These are phyloP conservation scores for Saturnispora saitoi DNA, from an alignment of 805 yeast species.

Conservation along the genomic window DNA sequence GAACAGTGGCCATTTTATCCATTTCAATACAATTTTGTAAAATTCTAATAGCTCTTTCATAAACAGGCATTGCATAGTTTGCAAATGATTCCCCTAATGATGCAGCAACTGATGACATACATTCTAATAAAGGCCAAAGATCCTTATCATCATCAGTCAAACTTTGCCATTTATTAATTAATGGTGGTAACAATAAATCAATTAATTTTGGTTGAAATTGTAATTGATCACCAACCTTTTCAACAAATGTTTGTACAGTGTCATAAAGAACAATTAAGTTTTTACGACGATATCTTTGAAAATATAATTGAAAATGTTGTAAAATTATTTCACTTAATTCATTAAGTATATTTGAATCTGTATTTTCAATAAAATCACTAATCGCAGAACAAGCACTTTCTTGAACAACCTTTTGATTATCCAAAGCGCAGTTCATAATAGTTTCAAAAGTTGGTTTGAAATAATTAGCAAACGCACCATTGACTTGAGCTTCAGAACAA, in stretches of 20 bases:
- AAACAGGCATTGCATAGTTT: conserved; percentile 83
- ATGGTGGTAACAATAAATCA: conserved; percentile 65
- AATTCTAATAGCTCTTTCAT: conserved; percentile 66
- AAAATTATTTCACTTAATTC: conserved; percentile 61
- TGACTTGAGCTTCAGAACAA: conserved; percentile 52
- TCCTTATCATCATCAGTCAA: conserved; percentile 73
- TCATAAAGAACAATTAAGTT: conserved; percentile 80
- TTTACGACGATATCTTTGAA: conserved; percentile 68
- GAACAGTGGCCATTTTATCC: conserved; percentile 52
- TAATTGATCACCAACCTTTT: conserved; percentile 54
- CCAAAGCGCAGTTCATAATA: conserved; percentile 66
- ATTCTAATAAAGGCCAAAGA: conserved; percentile 86
- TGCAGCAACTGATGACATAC: conserved; percentile 87
- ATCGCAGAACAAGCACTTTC: conserved; percentile 87
- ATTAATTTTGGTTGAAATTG: conserved; percentile 47
- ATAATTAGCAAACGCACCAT: conserved; percentile 56
- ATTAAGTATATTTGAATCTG: conserved; percentile 53
- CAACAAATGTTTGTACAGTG: conserved; percentile 83
- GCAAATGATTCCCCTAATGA: conserved; percentile 76
- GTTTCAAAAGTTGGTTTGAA: conserved; percentile 73
- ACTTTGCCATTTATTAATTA: conserved; percentile 71
- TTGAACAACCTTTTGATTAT: conserved; percentile 86
- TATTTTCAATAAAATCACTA: conserved; percentile 71
- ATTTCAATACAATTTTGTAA: conserved; percentile 58
- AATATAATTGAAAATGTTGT: conserved; percentile 64